Conservation (phyloP, 1,284 basidiomycete genomes). For the Ustilago bromivora region DNA sequence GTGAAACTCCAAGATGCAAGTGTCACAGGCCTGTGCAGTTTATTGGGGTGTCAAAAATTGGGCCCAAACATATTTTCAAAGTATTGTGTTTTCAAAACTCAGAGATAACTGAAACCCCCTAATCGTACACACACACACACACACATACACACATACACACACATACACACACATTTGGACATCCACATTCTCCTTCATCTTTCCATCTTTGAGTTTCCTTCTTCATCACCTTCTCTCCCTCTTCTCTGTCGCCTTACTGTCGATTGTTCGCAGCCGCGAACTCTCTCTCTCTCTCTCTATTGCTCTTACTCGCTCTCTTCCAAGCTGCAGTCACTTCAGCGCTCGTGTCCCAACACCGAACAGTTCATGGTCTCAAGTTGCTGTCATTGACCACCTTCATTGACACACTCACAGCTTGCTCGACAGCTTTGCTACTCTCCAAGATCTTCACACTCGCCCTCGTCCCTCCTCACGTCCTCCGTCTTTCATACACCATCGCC, state of each 20-base stretch:
- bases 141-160: neutral
- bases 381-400: neutral
- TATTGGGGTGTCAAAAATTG: too few relatives aligned
- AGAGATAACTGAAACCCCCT: too few relatives aligned
- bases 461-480: neutral
- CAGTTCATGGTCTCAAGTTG: neutral
- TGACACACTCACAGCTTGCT: neutral
- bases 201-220: neutral
- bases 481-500: neutral
- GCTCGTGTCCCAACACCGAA: neutral
- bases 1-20: too few relatives aligned
- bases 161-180: neutral
- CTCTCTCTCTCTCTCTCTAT: slow-evolving; percentile 1
- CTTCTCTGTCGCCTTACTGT: neutral
- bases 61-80: too few relatives aligned
- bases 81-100: too few relatives aligned
- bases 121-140: neutral
- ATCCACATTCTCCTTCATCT: neutral
- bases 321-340: neutral
- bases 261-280: neutral
- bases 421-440: neutral
- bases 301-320: neutral
- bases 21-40: too few relatives aligned
- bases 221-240: neutral
- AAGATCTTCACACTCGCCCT: neutral